These are phyloP conservation scores for Kluyveromyces sp. DNA, from an alignment of 1,139 yeast species.

Conservation along the genomic window DNA sequence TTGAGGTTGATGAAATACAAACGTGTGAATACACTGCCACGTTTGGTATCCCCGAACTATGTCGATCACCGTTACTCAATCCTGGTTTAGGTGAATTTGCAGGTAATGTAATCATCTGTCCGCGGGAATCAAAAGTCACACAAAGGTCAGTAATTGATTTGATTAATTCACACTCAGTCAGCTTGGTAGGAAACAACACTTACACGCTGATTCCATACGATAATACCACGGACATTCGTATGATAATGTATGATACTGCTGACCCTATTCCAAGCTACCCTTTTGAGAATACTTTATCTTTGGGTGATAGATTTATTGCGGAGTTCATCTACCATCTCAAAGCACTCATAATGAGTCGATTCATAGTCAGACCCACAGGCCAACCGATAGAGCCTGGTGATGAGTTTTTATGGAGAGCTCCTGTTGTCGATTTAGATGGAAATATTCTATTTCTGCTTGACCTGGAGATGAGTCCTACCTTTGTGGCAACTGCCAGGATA, in stretches of 20 bases:
- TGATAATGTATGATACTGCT: not conserved
- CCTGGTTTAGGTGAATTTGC: not conserved
- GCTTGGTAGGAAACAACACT: constrained; percentile 1
- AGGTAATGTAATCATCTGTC: not conserved
- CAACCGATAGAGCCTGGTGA: constrained; percentile 14
- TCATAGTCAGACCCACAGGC: constrained; percentile 18
- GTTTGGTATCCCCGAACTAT: constrained; percentile 53
- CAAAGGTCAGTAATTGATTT: not conserved
- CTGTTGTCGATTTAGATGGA: constrained; percentile 20
- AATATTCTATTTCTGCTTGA: constrained; percentile 11
- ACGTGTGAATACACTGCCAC: constrained; percentile 67
- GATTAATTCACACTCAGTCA: not conserved
- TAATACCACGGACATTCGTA: not conserved
- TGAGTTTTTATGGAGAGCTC: constrained; percentile 21
- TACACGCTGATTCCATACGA: not conserved
- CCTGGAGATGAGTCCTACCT: constrained; percentile 7
- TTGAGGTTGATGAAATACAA: constrained; percentile 52
- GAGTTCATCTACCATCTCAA: constrained; percentile 16
- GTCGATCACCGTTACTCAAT: constrained; percentile 32
- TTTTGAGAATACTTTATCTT: not conserved
- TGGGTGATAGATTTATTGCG: constrained; percentile 10
- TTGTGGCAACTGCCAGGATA: constrained; percentile 1
- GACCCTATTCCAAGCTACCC: not conserved
- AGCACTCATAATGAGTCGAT: constrained; percentile 15
- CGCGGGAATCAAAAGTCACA: not conserved